Base-by-base conservation (phyloP, 1,284 basidiomycete genomes). In the Moniliophthora roreri region DNA sequence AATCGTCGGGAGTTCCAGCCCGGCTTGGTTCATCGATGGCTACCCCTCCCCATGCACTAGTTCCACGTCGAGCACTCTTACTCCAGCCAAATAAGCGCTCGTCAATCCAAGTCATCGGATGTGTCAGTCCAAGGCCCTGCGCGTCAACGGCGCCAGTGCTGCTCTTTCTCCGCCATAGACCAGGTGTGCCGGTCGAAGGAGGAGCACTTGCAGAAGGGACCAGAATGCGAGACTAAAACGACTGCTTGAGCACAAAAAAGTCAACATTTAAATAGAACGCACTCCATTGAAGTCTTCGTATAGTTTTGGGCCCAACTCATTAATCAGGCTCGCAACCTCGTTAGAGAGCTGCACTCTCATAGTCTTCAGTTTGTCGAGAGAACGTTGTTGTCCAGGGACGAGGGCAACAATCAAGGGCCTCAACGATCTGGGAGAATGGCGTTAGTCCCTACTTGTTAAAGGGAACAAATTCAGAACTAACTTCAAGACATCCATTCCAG, bases 401-500 rank as follows among this genome's bases (percentile, higher is more conserved):
- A 99, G 76, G 18, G 94, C 91, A 55, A 99, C 81, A 62, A 99
- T 79, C 52, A 99, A 80, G 10, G 97, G 97, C 35, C 93, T 86
- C 16, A 99, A 78, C 23, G 95, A 96, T 70, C 93, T 96, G 59
- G 18, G 53, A 60, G 45, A 38, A 50, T 53, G 48, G 56, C 40
- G 46, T 28, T 18, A 39, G n/a, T 63, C 63, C 51, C 48, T 47
- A 53, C 26, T n/a, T 11, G 24, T n/a, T n/a, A n/a, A n/a, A n/a
- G 40, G 7, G 15, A 38, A 36, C 11, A 56, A 18, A 70, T 24
- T 73, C 36, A 41, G 47, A n/a, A 64, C 80, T 60, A 58, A 97
- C 93, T 99, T 99, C 60, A 97, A 81, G 34, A 99, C 95, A 66
- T 99, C 97, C 84, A 98, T 90, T 35, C 97, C 97, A 16, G 96